Conservation (phyloP, 345 rosid genomes). For the Linum usitatissimum region DNA sequence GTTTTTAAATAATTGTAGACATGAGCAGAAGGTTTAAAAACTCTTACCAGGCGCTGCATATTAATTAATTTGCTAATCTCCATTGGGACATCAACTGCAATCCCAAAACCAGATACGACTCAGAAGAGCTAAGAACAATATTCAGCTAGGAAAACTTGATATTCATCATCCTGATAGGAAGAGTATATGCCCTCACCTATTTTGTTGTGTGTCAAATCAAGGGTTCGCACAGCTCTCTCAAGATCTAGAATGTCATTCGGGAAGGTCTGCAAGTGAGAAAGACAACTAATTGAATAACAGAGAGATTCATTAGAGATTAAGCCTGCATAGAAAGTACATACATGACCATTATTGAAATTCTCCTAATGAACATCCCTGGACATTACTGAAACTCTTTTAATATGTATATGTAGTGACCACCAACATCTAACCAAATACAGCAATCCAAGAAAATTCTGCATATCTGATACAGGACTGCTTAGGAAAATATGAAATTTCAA, state of each 20-base stretch:
- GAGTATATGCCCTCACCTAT: constrained; percentile 38
- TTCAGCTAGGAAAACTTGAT: neutral
- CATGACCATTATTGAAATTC: constrained; percentile 5
- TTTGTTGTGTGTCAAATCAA: constrained; percentile 79
- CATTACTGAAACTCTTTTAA: constrained; percentile 2
- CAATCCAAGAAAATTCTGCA: neutral
- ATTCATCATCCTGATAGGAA: neutral
- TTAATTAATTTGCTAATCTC: constrained; percentile 65
- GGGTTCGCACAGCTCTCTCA: constrained; percentile 69
- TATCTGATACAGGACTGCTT: neutral
- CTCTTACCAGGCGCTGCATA: constrained; percentile 82
- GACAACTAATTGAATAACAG: neutral
- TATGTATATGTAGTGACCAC: neutral
- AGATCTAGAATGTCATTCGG: constrained; percentile 72
- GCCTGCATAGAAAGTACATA: neutral
- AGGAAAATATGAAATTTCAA: too few species aligned
- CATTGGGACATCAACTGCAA: constrained; percentile 74
- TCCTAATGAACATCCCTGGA: neutral
- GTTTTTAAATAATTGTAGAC: neutral
- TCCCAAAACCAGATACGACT: neutral
- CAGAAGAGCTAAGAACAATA: neutral
- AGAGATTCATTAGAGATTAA: constrained; percentile 2
- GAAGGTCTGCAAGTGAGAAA: constrained; percentile 41
- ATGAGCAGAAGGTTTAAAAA: neutral
- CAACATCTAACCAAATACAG: neutral